Conservation (phyloP, 2,329 filamentous ascomycete genomes). For the Moelleriella libera region DNA sequence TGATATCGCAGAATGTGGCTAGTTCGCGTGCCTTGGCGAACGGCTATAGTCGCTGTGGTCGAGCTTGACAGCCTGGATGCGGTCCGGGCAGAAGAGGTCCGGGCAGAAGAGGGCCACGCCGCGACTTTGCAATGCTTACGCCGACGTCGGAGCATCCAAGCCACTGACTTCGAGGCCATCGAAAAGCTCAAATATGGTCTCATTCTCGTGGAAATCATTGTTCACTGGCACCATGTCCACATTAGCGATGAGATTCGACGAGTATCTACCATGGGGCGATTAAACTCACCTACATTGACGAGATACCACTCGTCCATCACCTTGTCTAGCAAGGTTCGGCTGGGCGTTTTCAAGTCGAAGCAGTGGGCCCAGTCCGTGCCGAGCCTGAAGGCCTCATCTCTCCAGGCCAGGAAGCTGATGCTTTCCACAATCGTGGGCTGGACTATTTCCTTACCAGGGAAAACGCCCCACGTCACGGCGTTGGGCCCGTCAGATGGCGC, state of each 20-base stretch:
- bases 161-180: slow-evolving; percentile 58
- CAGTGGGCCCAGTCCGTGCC: slow-evolving; percentile 92
- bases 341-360: slow-evolving; percentile 62
- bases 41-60: too few species aligned
- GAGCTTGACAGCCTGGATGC: too few species aligned
- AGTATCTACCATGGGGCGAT: neutral
- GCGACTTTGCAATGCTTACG: neutral
- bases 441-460: slow-evolving; percentile 98
- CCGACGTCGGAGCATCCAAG: slow-evolving; percentile 30
- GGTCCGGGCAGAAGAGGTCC: too few species aligned
- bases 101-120: too few species aligned
- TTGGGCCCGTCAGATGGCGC: slow-evolving; percentile 78
- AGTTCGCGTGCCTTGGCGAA: too few species aligned
- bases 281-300: slow-evolving; percentile 72
- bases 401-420: slow-evolving; percentile 95
- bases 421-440: slow-evolving; percentile 99
- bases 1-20: too few species aligned
- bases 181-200: slow-evolving; percentile 76
- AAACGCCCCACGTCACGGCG: slow-evolving; percentile 98
- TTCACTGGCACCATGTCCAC: slow-evolving; percentile 47
- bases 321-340: slow-evolving; percentile 63
- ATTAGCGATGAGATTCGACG: neutral
- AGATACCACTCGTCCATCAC: slow-evolving; percentile 88
- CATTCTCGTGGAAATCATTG: slow-evolving; percentile 86
- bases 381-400: slow-evolving; percentile 89